These are phyloP conservation scores for Pythium aphanidermatum DNA, from an alignment of 352 stramenopile genomes.

Conservation along the genomic window DNA sequence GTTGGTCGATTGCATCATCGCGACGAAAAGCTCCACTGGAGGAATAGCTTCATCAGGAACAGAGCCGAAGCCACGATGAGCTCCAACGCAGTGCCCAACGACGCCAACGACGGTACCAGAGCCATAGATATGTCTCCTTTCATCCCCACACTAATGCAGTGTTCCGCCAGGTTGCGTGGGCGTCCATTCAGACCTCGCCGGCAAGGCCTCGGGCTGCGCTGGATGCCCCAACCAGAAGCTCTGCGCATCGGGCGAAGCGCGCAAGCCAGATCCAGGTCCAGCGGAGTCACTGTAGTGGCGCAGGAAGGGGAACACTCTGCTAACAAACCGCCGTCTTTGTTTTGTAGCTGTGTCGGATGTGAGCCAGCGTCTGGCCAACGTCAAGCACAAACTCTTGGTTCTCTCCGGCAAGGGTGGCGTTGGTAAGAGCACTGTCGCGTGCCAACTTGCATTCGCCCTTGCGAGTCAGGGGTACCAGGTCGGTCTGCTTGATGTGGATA, in stretches of 20 bases:
- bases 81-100: conserved; percentile 26
- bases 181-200: conserved; percentile 90
- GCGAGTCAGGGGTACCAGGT: conserved; percentile 91
- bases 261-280: conserved; percentile 74
- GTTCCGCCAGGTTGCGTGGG: conserved; percentile 92
- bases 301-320: too few relatives aligned
- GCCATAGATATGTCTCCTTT: too few relatives aligned
- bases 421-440: conserved; percentile 98
- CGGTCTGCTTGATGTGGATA: conserved; percentile 99
- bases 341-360: conserved; percentile 79
- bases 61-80: conserved; percentile 9
- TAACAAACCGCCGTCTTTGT: conserved; percentile 21
- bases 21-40: background rate
- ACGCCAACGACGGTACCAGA: conserved; percentile 59
- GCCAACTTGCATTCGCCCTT: conserved; percentile 96
- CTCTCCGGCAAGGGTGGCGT: conserved; percentile 99
- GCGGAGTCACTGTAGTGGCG: too few relatives aligned
- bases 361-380: conserved; percentile 56
- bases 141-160: too few relatives aligned
- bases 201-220: conserved; percentile 92
- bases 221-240: conserved; percentile 97
- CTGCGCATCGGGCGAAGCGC: conserved; percentile 91
- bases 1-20: conserved; percentile 23
- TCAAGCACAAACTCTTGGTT: conserved; percentile 98
- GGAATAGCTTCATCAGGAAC: too few relatives aligned